These are phyloP conservation scores for Quillaja saponaria DNA, from an alignment of 306 rosid genomes.

Conservation along the genomic window DNA sequence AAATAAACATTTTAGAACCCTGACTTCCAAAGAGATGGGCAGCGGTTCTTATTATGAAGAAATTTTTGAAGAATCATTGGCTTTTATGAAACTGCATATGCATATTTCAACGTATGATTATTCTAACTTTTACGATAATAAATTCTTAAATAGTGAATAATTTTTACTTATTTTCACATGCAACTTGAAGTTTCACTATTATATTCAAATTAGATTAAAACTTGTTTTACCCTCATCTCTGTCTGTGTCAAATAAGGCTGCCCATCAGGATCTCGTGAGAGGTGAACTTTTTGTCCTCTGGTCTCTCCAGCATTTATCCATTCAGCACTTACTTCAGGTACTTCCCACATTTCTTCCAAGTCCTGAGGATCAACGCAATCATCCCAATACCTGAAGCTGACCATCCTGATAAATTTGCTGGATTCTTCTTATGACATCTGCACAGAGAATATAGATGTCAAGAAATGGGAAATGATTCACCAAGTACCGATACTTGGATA, in stretches of 20 bases:
- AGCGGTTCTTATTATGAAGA: neutral
- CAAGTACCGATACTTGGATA: no score
- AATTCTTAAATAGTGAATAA: no score
- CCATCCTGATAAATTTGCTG: constrained; percentile 45
- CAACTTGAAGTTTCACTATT: no score
- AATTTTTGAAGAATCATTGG: neutral
- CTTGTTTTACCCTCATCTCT: constrained; percentile 75
- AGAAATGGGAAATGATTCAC: neutral
- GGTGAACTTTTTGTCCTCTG: constrained; percentile 64
- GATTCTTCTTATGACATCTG: constrained; percentile 26
- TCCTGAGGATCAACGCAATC: constrained; percentile 68
- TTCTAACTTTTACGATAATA: no score
- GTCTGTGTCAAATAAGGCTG: constrained; percentile 83
- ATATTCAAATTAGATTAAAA: no score
- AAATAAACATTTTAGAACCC: neutral
- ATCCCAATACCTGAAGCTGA: constrained; percentile 67
- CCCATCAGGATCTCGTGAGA: constrained; percentile 94
- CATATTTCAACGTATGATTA: neutral
- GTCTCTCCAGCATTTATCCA: constrained; percentile 87
- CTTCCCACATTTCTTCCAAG: constrained; percentile 79
- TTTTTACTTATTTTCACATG: no score
- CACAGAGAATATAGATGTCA: neutral
- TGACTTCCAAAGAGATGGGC: neutral
- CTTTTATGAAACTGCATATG: neutral
- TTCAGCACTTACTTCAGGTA: constrained; percentile 64